phyloP scores from a whole-genome alignment of 495 filamentous ascomycete genomes.

The Lepidopterella palustris region DNA sequence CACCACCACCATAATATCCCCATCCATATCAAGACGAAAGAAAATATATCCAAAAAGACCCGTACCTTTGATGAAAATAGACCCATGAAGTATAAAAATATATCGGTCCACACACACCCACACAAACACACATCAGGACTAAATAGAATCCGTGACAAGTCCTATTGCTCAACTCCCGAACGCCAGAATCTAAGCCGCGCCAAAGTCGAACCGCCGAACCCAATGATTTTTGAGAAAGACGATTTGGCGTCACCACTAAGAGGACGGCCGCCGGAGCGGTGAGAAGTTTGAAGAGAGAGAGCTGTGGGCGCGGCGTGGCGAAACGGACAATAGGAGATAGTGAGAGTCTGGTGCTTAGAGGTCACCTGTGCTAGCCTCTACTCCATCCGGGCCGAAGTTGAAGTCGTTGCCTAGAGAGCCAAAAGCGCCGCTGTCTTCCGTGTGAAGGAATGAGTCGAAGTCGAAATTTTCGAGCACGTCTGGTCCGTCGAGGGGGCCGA shows the following conservation, averaged over 20 bases:
- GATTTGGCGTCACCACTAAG: background rate
- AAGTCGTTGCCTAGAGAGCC: constrained; percentile 39
- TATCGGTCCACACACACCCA: too few species aligned
- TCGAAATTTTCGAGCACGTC: constrained; percentile 90
- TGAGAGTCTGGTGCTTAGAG: constrained; percentile 1
- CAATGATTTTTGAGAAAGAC: background rate
- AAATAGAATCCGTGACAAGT: background rate
- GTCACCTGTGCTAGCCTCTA: constrained; percentile 22
- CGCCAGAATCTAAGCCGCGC: background rate
- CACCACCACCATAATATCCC: background rate
- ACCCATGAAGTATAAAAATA: too few species aligned
- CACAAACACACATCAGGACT: too few species aligned
- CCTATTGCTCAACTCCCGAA: background rate
- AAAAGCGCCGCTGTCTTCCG: constrained; percentile 40
- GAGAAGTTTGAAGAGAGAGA: background rate
- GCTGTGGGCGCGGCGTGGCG: background rate
- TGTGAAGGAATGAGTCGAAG: constrained; percentile 88
- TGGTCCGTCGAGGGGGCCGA: constrained; percentile 20
- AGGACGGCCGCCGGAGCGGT: too few species aligned
- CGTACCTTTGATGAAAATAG: background rate
- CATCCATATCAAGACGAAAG: background rate
- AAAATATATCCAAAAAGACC: background rate
- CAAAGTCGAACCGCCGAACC: background rate
- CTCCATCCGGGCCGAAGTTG: constrained; percentile 40
- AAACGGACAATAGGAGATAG: background rate